Evolutionary conservation across 257 asterid genomes (phyloP).

Genomic region (Euphrasia confusa): DNA sequence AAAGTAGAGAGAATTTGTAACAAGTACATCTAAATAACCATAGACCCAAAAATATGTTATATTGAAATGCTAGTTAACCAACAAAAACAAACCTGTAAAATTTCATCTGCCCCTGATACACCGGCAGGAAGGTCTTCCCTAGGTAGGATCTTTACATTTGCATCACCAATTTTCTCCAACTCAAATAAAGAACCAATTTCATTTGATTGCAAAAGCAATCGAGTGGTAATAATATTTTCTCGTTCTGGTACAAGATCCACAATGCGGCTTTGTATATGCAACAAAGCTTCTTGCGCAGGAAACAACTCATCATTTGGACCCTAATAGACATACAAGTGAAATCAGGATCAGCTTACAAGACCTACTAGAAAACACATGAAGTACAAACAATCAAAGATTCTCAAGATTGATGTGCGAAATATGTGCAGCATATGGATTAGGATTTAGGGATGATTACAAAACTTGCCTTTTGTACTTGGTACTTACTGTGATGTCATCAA

Average conservation of each 20-base stretch:
- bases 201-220: constrained; percentile 71
- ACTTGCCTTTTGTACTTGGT: too few species aligned
- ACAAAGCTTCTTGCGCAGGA: constrained; percentile 98
- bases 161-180: constrained; percentile 60
- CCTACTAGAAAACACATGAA: constrained; percentile 10
- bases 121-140: constrained; percentile 60
- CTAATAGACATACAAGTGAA: constrained; percentile 38
- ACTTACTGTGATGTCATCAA: neutral
- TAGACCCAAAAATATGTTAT: neutral
- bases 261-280: constrained; percentile 89
- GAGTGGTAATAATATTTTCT: constrained; percentile 71
- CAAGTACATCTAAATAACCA: neutral
- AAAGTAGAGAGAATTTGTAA: constrained; percentile 5
- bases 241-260: constrained; percentile 70
- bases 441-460: neutral
- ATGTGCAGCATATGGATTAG: constrained; percentile 1
- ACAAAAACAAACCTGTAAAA: constrained; percentile 59
- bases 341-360: constrained; percentile 28
- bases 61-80: neutral
- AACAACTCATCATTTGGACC: constrained; percentile 94
- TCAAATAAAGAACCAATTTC: constrained; percentile 61
- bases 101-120: constrained; percentile 54
- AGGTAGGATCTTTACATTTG: constrained; percentile 52
- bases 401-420: neutral
- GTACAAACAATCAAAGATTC: neutral